Evolutionary conservation across 2,329 filamentous ascomycete species (phyloP), one percentile per base, ranked within the genome.

Genomic region (Taxawa tesnikishii): DNA sequence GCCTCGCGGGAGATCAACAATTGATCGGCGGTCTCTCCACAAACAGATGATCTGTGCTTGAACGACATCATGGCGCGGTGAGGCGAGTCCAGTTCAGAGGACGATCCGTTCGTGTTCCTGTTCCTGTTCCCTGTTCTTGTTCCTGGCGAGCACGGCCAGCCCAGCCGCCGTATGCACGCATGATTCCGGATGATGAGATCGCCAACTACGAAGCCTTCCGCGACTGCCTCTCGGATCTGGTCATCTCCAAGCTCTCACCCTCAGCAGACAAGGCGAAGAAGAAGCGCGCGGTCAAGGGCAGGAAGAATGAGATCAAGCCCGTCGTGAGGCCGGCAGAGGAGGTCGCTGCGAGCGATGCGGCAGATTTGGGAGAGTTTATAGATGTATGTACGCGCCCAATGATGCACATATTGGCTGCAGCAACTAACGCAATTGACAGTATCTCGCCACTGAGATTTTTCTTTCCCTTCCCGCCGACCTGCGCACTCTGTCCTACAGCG

Each of bases 301-400:
- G 54, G n/a, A 56, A 55, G 43, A 55, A 50, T 41, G 51, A 50
- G 32, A 58, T 57, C 38, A 60, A 55, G 36, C 47, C 51, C 6
- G 46, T 51, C 18, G 41, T 43, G 24, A 47, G 38, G 30, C 38
- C n/a, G 27, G 29, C 34, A 7, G 34, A 36, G 8, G 28, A 27
- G 11, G 40, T 39, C 11, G 40, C 35, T 8, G 42, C 40, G 7
- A 48, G 55, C 12, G 62, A 72, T 43, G 71, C 70, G 4, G 77
- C 79, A 43, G 82, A 87, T 33, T 58, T 90, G 14, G 71, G 73
- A 15, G 84, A 92, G 1, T 92, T 92, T 55, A 75, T 82, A 33
- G 76, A 87, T 44, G 70, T 73, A 59, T 24, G 46, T 34, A 9
- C 3, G 8, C 23, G 11, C 24, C 7, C 19, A 15, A 4, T 17